Evolutionary conservation across 345 rosid genomes (phyloP).

Genomic region (Streptanthus diversifolius): DNA sequence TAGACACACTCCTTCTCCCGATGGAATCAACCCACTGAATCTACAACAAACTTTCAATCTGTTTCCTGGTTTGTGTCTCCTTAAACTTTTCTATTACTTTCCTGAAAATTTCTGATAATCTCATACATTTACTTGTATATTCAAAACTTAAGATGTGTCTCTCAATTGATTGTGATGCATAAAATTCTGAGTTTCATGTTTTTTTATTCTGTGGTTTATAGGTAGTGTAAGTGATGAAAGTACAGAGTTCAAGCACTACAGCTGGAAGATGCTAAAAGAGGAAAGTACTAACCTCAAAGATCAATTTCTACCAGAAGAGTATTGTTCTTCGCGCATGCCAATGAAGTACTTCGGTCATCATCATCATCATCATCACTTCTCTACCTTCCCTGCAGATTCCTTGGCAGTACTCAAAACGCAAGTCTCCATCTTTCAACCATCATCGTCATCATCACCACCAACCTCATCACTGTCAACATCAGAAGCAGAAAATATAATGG

Average conservation of each 20-base stretch:
- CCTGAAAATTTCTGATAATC: neutral
- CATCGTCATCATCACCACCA: constrained; percentile 34
- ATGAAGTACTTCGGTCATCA: constrained; percentile 30
- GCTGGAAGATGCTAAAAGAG: constrained; percentile 28
- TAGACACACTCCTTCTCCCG: constrained; percentile 20
- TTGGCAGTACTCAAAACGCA: constrained; percentile 33
- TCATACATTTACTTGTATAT: neutral
- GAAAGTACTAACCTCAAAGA: constrained; percentile 24
- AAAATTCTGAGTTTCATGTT: neutral
- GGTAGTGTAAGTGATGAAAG: constrained; percentile 30
- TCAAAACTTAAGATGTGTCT: neutral
- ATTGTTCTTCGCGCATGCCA: constrained; percentile 12
- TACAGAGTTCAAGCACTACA: constrained; percentile 16
- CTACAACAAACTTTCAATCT: constrained; percentile 2
- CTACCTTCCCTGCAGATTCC: constrained; percentile 35
- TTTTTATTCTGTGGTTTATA: constrained; percentile 25
- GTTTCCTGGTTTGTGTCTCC: constrained; percentile 26
- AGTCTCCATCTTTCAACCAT: constrained; percentile 41
- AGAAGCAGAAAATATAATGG: constrained; percentile 31
- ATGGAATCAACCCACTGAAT: neutral
- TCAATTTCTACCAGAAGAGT: constrained; percentile 12
- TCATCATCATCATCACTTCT: constrained; percentile 28
- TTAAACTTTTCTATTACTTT: neutral
- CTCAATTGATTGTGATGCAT: neutral
- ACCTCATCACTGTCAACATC: constrained; percentile 27